These are phyloP conservation scores for Simplicillium sp. DNA, from an alignment of 2,329 filamentous ascomycete species.

Conservation along the genomic window DNA sequence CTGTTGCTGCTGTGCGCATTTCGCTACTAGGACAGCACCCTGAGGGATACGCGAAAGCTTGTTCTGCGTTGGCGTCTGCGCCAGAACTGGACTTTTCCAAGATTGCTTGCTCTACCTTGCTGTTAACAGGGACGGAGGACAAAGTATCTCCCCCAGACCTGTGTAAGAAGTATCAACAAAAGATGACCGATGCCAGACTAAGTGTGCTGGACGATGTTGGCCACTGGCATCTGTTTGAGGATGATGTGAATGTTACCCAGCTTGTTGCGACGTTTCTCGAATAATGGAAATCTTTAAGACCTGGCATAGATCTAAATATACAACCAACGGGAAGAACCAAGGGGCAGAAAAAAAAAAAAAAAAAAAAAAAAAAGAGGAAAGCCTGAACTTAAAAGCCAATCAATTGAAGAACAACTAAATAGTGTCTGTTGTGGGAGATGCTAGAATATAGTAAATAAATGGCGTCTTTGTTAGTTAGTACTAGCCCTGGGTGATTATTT, in stretches of 20 bases:
- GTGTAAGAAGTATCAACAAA: conserved; percentile 18
- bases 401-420: no score
- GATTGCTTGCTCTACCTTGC: conserved; percentile 21
- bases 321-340: no score
- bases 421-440: no score
- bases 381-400: no score
- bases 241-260: conserved; percentile 9
- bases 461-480: no score
- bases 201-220: conserved; percentile 29
- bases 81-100: conserved; percentile 20
- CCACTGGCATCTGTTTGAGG: conserved; percentile 42
- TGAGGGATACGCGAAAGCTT: conserved; percentile 46
- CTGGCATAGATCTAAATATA: no score
- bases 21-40: conserved; percentile 37
- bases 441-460: no score
- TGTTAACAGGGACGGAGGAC: conserved; percentile 37
- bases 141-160: conserved; percentile 26
- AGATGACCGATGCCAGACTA: conserved; percentile 17
- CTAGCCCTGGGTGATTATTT: no score
- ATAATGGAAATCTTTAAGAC: no score
- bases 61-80: conserved; percentile 34
- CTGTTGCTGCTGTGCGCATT: conserved; percentile 28
- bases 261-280: no score
- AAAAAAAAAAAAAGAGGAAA: no score
- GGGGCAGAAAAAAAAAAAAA: no score